Percentiles rank a stretch among this genome's conserved stretches.
These are phyloP conservation scores for Moricandia arvensis DNA, from an alignment of 345 rosid genomes.

Conservation along the genomic window DNA sequence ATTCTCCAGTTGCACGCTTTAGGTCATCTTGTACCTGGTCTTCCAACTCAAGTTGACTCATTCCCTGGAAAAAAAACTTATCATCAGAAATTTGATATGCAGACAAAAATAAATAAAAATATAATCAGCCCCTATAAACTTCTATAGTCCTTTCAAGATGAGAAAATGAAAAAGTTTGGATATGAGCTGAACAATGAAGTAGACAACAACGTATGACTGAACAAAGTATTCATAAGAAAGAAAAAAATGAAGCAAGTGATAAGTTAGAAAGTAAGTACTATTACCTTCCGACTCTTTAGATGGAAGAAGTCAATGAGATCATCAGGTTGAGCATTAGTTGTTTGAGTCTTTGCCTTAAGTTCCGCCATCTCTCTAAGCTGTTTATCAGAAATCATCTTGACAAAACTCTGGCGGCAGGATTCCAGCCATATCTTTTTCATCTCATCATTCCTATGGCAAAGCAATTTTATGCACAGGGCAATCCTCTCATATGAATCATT, in stretches of 20 bases:
- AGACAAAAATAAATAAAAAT: background rate
- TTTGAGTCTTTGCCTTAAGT: slow-evolving; percentile 86
- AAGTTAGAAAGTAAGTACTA: background rate
- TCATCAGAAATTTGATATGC: slow-evolving; percentile 3
- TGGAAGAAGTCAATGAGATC: slow-evolving; percentile 98
- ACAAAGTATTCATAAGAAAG: background rate
- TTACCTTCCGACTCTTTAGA: slow-evolving; percentile 93
- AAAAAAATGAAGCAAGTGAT: background rate
- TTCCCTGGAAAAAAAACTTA: slow-evolving; percentile 56
- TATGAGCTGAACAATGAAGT: background rate
- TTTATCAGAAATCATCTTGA: slow-evolving; percentile 93
- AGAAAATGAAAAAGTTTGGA: background rate
- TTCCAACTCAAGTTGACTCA: slow-evolving; percentile 99
- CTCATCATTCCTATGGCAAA: slow-evolving; percentile 79
- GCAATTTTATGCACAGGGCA: slow-evolving; percentile 70
- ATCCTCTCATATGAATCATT: slow-evolving; percentile 90
- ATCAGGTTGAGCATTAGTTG: slow-evolving; percentile 94
- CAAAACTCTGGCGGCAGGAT: slow-evolving; percentile 89
- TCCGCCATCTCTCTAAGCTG: slow-evolving; percentile 84
- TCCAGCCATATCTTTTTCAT: slow-evolving; percentile 83
- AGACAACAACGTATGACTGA: slow-evolving; percentile 1
- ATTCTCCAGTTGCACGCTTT: slow-evolving; percentile 98
- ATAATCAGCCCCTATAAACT: background rate
- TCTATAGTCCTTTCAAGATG: background rate
- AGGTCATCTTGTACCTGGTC: slow-evolving; percentile 98